Evolutionary conservation across 2,329 filamentous ascomycete species (phyloP), one percentile per base, ranked within the genome.

Genomic region (Fusarium bulbicola): DNA sequence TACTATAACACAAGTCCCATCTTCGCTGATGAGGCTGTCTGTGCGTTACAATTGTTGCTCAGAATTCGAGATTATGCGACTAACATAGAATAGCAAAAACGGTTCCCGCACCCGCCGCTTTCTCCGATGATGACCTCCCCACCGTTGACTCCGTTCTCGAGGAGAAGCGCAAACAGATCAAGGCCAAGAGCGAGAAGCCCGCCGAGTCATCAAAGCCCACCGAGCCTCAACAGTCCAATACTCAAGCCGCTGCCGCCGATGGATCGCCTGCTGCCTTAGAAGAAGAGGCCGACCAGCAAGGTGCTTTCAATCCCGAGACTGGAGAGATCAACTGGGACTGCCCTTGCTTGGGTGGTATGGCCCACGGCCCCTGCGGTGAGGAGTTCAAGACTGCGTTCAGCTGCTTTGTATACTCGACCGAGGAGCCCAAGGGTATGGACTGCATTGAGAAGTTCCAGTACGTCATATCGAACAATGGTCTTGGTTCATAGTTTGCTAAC

Each of bases 241-340:
- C 77, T 24, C 74, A 80, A 50, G 72, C 40, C 49, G 80, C 75
- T 8, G 74, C 68, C 32, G 59, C 78, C 70, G 73, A 76, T 11
- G 81, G 81, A 34, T 85, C 87, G 5, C 84, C 86, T 12, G 85
- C 85, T 64, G 86, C 83, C 1, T 84, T 96, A 20, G 92, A 97
- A 82, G 90, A 94, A 68, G 95, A 98, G 82, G 95, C 94, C 11
- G 89, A 86, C 70, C 91, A 95, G 80, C 91, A 98, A 83, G 96
- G 94, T 63, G 96, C 96, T 2, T 99, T 98, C 86, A 97, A 99
- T 83, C 95, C 95, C 6, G 96, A 98, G 86, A 99, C 96, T 15
- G 96, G 96, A 76, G 96, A 99, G 88, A 99, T 99, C 85, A 99
- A 99, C 87, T 99, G 96, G 96, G 96, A 98, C 82, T 99, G 96